Evolutionary conservation across 2,329 filamentous ascomycete genomes (phyloP).

Genomic region (Emergomyces africanus): DNA sequence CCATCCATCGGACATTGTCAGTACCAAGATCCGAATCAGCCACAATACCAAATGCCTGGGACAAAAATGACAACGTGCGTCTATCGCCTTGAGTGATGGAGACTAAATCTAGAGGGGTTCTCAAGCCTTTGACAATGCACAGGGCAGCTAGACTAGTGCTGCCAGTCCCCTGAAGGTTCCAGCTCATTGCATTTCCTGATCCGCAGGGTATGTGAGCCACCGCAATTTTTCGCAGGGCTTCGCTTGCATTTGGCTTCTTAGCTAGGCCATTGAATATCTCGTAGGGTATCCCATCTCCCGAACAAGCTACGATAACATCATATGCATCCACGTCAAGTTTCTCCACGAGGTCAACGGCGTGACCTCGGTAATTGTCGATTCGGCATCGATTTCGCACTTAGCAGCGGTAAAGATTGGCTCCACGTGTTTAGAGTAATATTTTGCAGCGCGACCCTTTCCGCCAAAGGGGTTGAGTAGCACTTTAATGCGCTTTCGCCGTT

Average conservation of each 20-base stretch:
- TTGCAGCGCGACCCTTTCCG: constrained; percentile 64
- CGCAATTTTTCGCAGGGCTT: constrained; percentile 63
- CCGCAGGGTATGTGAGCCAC: constrained; percentile 84
- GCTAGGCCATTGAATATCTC: constrained; percentile 92
- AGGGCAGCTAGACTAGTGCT: constrained; percentile 64
- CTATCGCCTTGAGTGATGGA: constrained; percentile 72
- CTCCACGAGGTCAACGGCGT: constrained; percentile 66
- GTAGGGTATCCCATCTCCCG: constrained; percentile 81
- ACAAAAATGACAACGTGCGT: constrained; percentile 74
- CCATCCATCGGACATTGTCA: constrained; percentile 90
- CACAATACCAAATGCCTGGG: constrained; percentile 77
- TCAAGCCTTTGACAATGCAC: constrained; percentile 72
- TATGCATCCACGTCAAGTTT: constrained; percentile 64
- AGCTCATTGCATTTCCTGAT: constrained; percentile 85
- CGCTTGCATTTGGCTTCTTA: constrained; percentile 58
- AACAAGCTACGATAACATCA: constrained; percentile 79
- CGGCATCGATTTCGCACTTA: constrained; percentile 60
- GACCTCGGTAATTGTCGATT: constrained; percentile 55
- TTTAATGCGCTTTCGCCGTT: constrained; percentile 64
- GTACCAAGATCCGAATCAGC: constrained; percentile 85
- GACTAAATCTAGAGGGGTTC: constrained; percentile 72
- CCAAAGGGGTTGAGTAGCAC: constrained; percentile 85
- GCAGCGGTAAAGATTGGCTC: constrained; percentile 76
- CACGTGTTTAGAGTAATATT: constrained; percentile 60
- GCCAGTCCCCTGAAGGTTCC: constrained; percentile 75